Evolutionary conservation across 2,329 filamentous ascomycete species (phyloP), one percentile per base, ranked within the genome.

Genomic region (Colletotrichum sp.): DNA sequence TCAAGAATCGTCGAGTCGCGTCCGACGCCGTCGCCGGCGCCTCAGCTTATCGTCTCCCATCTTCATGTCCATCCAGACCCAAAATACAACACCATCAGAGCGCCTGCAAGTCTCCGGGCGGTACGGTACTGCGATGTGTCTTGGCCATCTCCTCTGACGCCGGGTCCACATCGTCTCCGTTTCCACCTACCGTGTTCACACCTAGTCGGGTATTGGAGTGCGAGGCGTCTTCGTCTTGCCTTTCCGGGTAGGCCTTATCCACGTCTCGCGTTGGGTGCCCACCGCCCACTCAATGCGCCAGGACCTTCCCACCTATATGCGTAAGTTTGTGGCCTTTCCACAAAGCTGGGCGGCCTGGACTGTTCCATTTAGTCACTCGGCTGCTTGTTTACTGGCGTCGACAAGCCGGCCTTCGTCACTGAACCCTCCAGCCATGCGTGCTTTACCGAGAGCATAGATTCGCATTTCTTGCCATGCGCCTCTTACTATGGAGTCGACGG

Each of bases 351-450:
- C 39, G 73, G 69, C 55, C 73, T 75, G 69, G 73, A 75, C 73
- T 72, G 73, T 65, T 68, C 73, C 70, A 75, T 75, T 75, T 72
- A 34, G 63, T 63, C 63, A 72, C 26, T 34, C n/a, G 36, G 62
- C 30, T 59, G 48, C 52, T 70, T 70, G 16, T 69, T 63, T 59
- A 12, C 32, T 68, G 52, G 52, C 66, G 18, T 30, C 6, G 10
- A 48, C 44, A 7, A 52, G n/a, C 44, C 6, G 44, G 24, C 64
- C 36, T 30, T 34, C 64, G 18, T 44, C 64, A 22, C 64, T 39
- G 52, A 52, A 34, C 34, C 18, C 16, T 24, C 64, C 26, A 52
- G 64, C 24, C 55, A 7, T 30, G 15, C 22, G 8, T 30, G 18
- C 55, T n/a, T 59, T 30, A 59, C 12, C 26, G 12, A 52, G n/a